phyloP scores from a whole-genome alignment of 108 stramenopile genomes.

The Skeletonema grethae region DNA sequence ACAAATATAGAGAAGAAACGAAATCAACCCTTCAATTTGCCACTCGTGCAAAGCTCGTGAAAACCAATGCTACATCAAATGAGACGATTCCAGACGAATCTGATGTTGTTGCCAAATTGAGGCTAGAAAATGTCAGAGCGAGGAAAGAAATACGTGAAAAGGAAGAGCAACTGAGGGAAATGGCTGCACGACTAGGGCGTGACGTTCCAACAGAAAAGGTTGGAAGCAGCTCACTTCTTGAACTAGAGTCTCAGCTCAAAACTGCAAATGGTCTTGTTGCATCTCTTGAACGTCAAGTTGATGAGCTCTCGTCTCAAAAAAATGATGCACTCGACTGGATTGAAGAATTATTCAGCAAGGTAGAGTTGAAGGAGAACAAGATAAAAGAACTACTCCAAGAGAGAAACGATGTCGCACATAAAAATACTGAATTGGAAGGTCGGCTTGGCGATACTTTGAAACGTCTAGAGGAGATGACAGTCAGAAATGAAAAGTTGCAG shows the following conservation, averaged over 20 bases:
- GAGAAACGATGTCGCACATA: slow-evolving; percentile 10
- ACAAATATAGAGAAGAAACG: slow-evolving; percentile 97
- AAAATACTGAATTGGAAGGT: slow-evolving; percentile 7
- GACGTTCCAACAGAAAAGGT: background rate
- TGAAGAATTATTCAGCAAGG: slow-evolving; percentile 43
- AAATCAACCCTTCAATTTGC: slow-evolving; percentile 97
- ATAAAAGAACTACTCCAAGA: slow-evolving; percentile 13
- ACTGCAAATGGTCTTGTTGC: slow-evolving; percentile 38
- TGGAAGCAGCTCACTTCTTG: background rate
- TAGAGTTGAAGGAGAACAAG: slow-evolving; percentile 33
- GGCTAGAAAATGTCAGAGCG: slow-evolving; percentile 41
- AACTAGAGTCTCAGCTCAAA: slow-evolving; percentile 26
- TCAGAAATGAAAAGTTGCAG: slow-evolving; percentile 6
- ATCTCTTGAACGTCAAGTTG: slow-evolving; percentile 30
- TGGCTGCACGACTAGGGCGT: background rate
- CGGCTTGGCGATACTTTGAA: slow-evolving; percentile 14
- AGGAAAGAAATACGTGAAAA: slow-evolving; percentile 42
- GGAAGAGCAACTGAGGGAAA: slow-evolving; percentile 31
- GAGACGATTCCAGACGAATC: slow-evolving; percentile 79
- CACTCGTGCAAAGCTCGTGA: slow-evolving; percentile 98
- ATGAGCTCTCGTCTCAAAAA: slow-evolving; percentile 41
- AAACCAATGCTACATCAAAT: slow-evolving; percentile 98
- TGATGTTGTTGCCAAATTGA: slow-evolving; percentile 18
- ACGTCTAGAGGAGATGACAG: slow-evolving; percentile 7
- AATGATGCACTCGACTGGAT: slow-evolving; percentile 52